Percentiles rank a stretch among this genome's conserved stretches.
phyloP scores from a whole-genome alignment of 1,284 basidiomycete species.

The Austropuccinia psidii region DNA sequence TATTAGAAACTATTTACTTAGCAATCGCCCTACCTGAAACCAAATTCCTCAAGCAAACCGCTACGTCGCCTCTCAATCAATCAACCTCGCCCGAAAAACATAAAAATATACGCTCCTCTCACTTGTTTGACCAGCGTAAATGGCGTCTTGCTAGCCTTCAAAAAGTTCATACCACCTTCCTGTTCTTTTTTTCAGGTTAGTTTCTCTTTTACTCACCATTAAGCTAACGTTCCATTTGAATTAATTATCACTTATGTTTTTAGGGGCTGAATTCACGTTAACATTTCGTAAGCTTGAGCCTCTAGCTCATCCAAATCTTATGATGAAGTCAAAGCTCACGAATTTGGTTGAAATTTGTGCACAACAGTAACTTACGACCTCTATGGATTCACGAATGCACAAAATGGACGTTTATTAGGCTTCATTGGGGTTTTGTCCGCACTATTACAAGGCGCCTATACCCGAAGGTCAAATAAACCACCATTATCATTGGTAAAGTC shows the following conservation, averaged over 20 bases:
- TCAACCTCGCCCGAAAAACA: slow-evolving; percentile 40
- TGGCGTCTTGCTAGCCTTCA: slow-evolving; percentile 57
- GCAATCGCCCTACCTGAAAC: slow-evolving; percentile 45
- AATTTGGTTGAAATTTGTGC: not conserved
- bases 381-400: slow-evolving; percentile 44
- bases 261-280: slow-evolving; percentile 33
- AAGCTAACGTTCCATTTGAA: slow-evolving; percentile 73
- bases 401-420: slow-evolving; percentile 72
- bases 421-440: slow-evolving; percentile 80
- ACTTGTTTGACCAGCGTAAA: slow-evolving; percentile 61
- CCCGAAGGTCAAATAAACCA: slow-evolving; percentile 64
- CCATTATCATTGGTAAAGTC: slow-evolving; percentile 68
- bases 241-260: slow-evolving; percentile 43
- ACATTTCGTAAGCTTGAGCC: slow-evolving; percentile 14
- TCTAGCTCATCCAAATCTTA: not conserved
- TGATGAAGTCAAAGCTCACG: not conserved
- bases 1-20: slow-evolving; percentile 43
- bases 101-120: slow-evolving; percentile 52
- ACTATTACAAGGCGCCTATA: slow-evolving; percentile 79
- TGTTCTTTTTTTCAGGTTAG: slow-evolving; percentile 69
- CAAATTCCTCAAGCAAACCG: too few species aligned
- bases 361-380: slow-evolving; percentile 2
- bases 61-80: too few species aligned
- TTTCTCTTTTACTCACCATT: not conserved
- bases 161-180: slow-evolving; percentile 67